Conservation (phyloP, 2,329 filamentous ascomycete species). For the Microcera coccophila region DNA sequence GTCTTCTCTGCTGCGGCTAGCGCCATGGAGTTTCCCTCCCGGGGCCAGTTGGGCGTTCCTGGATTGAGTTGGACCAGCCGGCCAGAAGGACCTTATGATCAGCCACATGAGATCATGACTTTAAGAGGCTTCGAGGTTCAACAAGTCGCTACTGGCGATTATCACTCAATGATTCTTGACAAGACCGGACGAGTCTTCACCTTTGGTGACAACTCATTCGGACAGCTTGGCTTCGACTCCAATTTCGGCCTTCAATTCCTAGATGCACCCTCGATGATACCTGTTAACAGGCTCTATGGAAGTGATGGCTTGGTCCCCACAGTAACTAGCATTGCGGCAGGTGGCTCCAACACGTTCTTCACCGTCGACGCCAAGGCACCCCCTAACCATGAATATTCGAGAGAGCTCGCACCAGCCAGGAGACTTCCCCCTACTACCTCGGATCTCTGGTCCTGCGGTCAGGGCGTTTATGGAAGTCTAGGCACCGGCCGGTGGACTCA, state of each 20-base stretch:
- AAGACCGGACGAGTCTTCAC: slow-evolving; percentile 72
- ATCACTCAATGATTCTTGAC: slow-evolving; percentile 78
- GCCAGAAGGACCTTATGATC: slow-evolving; percentile 73
- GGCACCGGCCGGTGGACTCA: slow-evolving; percentile 90
- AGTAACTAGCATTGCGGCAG: slow-evolving; percentile 77
- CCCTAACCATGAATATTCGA: slow-evolving; percentile 10
- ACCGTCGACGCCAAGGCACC: slow-evolving; percentile 71
- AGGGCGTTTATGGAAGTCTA: slow-evolving; percentile 77
- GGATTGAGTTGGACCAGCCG: slow-evolving; percentile 76
- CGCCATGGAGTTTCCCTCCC: slow-evolving; percentile 70
- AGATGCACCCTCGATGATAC: slow-evolving; percentile 67
- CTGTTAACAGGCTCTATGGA: slow-evolving; percentile 68
- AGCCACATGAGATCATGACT: slow-evolving; percentile 72
- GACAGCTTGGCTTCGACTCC: slow-evolving; percentile 83
- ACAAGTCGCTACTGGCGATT: slow-evolving; percentile 78
- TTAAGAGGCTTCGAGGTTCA: slow-evolving; percentile 67
- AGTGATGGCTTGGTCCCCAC: slow-evolving; percentile 59
- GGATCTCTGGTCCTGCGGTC: slow-evolving; percentile 84
- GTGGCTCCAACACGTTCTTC: slow-evolving; percentile 83
- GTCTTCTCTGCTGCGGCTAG: slow-evolving; percentile 86
- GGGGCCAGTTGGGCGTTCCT: slow-evolving; percentile 82
- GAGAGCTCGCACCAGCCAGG: slow-evolving; percentile 28
- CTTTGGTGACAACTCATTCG: slow-evolving; percentile 87
- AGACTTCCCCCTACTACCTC: slow-evolving; percentile 30
- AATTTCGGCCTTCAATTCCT: slow-evolving; percentile 58